Conservation (phyloP, 1,284 basidiomycete species). For the Flammula alnicola region DNA sequence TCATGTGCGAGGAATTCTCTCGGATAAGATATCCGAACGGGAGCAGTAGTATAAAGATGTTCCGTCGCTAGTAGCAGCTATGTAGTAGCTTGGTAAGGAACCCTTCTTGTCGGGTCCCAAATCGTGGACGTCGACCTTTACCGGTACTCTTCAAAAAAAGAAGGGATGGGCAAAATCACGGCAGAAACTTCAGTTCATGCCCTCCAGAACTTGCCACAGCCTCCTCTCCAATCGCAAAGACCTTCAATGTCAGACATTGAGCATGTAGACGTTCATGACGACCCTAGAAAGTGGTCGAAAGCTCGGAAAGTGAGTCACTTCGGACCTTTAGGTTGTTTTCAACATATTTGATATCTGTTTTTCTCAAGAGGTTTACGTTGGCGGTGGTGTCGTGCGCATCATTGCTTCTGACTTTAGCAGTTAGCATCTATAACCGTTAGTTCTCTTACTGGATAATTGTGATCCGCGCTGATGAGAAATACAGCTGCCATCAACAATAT, state of each 20-base stretch:
- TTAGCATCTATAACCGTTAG: slow-evolving; percentile 15
- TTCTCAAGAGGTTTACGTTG: slow-evolving; percentile 14
- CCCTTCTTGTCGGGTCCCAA: no score
- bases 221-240: neutral
- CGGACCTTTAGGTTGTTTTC: neutral
- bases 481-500: slow-evolving; percentile 69
- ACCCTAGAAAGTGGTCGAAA: slow-evolving; percentile 77
- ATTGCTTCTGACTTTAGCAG: slow-evolving; percentile 8
- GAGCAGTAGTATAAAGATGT: no score
- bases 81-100: no score
- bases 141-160: neutral
- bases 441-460: neutral
- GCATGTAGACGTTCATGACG: slow-evolving; percentile 64
- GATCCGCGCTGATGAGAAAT: neutral
- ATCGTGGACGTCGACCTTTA: neutral
- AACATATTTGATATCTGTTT: neutral
- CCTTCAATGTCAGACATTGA: slow-evolving; percentile 34
- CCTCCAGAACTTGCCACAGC: neutral
- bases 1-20: no score
- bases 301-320: slow-evolving; percentile 59
- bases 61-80: no score
- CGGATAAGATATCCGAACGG: no score
- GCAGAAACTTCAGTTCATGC: neutral
- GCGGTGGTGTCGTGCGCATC: slow-evolving; percentile 14
- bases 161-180: neutral